phyloP scores from a whole-genome alignment of 2,329 filamentous ascomycete species.

The Penicillium sp. region DNA sequence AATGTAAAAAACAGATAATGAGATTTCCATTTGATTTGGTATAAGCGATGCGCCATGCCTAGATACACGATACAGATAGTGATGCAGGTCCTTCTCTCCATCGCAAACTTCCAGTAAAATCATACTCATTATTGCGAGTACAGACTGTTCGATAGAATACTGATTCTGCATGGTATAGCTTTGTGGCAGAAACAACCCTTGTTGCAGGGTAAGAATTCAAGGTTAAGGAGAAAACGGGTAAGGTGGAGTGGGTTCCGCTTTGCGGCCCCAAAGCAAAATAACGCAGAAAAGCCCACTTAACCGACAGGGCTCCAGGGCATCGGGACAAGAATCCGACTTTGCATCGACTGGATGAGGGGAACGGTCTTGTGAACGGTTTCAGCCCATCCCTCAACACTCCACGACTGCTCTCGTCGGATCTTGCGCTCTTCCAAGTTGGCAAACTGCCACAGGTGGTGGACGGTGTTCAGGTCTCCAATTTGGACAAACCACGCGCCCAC shows the following conservation, averaged over 20 bases:
- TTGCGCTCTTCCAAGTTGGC: constrained; percentile 94
- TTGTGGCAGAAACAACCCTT: not conserved
- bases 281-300: constrained; percentile 45
- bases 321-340: constrained; percentile 86
- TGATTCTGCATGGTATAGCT: not conserved
- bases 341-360: constrained; percentile 93
- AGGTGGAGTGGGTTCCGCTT: constrained; percentile 1
- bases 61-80: constrained; percentile 23
- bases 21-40: not conserved
- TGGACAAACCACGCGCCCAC: constrained; percentile 99
- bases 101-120: not conserved
- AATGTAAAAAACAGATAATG: not conserved
- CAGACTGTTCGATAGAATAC: not conserved
- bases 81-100: not conserved
- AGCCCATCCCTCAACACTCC: constrained; percentile 92
- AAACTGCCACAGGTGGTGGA: constrained; percentile 98
- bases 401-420: constrained; percentile 86
- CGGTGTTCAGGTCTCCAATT: constrained; percentile 94
- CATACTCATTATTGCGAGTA: not conserved
- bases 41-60: constrained; percentile 13
- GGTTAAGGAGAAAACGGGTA: not conserved
- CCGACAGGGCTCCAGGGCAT: constrained; percentile 96
- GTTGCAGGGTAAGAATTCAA: not conserved
- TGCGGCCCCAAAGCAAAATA: not conserved
- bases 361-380: constrained; percentile 99